Evolutionary conservation across 2,329 filamentous ascomycete species (phyloP), one percentile per base, ranked within the genome.

Genomic region (Xylariaceae sp.): DNA sequence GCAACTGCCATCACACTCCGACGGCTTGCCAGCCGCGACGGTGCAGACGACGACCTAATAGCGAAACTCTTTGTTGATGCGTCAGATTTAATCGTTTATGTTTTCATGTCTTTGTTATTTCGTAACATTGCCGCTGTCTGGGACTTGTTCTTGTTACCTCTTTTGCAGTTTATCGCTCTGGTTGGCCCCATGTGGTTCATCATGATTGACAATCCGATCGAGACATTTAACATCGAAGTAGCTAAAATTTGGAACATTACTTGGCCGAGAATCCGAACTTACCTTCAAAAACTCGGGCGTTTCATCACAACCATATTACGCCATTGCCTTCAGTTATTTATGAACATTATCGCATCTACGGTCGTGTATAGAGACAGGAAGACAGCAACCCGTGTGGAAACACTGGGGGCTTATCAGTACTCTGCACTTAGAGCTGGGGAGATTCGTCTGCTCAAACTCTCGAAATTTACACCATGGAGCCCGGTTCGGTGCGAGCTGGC

Each of bases 381-480:
- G 34, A 49, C 34, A 7, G 46, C 46, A 19, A 14, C 46, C 34
- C 34, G 4, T 11, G 46, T 31, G 33, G 46, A n/a, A 21, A 23
- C 34, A 31, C 24, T 49, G 23, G 23, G 28, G 16, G 16, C 46
- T 37, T 40, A 49, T 31, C 46, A 12, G 33, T 40, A 49, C 23
- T 19, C 33, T 21, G 34, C 24, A 19, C 46, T 49, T 31, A 23
- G 23, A 29, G 23, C 46, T 39, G 24, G 34, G 16, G 34, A 49
- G 24, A 40, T 49, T n/a, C 46, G 46, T 29, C 23, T 49, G n/a
- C 34, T 49, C 21, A 49, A 49, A 23, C 34, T 49, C 17, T 29
- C 46, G 14, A 44, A 44, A 49, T 23, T n/a, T n/a, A 49, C 24
- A 29, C 46, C 33, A 6, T 49, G 46, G 46, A 31, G 34, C 16